phyloP scores from a whole-genome alignment of 179 eudicot species.

The Monotropa hypopitys region DNA sequence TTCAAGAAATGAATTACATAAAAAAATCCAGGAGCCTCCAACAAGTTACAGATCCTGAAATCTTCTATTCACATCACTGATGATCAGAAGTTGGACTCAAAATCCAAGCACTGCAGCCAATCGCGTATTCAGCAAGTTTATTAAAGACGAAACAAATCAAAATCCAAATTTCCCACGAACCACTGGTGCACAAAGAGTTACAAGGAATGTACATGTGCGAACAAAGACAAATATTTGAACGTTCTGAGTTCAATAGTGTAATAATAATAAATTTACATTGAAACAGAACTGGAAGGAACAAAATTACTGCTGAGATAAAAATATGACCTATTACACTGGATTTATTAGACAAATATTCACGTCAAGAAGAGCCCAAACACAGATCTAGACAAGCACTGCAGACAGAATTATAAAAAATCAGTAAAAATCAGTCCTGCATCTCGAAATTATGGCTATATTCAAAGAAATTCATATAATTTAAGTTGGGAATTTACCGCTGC shows the following conservation, averaged over 20 bases:
- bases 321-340: background rate
- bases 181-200: background rate
- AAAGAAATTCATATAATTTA: background rate
- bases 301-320: background rate
- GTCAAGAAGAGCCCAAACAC: background rate
- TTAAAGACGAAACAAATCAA: background rate
- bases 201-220: background rate
- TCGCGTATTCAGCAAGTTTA: background rate
- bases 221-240: background rate
- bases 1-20: background rate
- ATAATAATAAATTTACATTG: background rate
- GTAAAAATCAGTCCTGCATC: background rate
- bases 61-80: background rate
- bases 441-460: background rate
- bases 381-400: background rate
- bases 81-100: background rate
- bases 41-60: background rate
- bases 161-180: constrained; percentile 1
- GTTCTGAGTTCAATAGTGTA: background rate
- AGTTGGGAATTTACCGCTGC: background rate
- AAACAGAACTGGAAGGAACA: background rate
- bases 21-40: background rate
- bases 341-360: background rate
- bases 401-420: background rate
- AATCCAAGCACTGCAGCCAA: background rate